Percentiles rank a stretch among this genome's conserved stretches.
Conservation (phyloP, 805 yeast species). For the Ogataea pini region DNA sequence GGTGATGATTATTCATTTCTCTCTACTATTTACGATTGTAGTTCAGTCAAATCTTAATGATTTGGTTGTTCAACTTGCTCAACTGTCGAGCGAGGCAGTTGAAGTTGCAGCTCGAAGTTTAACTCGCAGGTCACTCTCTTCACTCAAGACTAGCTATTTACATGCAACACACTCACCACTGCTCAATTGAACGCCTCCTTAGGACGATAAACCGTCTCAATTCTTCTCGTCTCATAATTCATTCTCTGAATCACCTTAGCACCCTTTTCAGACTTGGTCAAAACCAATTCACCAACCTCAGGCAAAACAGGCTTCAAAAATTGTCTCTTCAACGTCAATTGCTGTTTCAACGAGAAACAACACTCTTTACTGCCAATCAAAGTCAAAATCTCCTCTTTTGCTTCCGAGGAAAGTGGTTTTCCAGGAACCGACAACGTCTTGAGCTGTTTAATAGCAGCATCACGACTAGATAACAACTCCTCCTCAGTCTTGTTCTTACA, state of each 20-base stretch:
- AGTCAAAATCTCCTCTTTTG: conserved; percentile 41
- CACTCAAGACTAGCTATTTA: conserved; percentile 1
- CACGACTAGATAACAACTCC: conserved; percentile 32
- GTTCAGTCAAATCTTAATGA: too few species aligned
- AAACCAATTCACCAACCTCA: conserved; percentile 40
- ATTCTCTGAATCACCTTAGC: conserved; percentile 56
- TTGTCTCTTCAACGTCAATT: conserved; percentile 42
- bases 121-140: too few species aligned
- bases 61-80: too few species aligned
- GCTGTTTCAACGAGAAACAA: conserved; percentile 40
- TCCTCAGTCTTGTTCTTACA: conserved; percentile 40
- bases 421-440: conserved; percentile 22
- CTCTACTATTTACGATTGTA: too few species aligned
- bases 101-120: too few species aligned
- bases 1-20: too few species aligned
- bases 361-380: conserved; percentile 42
- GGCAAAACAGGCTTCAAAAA: conserved; percentile 62
- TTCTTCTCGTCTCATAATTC: conserved; percentile 54
- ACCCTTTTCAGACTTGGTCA: conserved; percentile 44
- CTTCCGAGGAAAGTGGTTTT: conserved; percentile 36
- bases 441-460: conserved; percentile 20
- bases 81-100: too few species aligned
- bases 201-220: conserved; percentile 56
- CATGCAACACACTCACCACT: conserved; percentile 1
- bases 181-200: conserved; percentile 56